phyloP scores from a whole-genome alignment of 768 basidiomycete genomes.

The Baorangia bicolor region DNA sequence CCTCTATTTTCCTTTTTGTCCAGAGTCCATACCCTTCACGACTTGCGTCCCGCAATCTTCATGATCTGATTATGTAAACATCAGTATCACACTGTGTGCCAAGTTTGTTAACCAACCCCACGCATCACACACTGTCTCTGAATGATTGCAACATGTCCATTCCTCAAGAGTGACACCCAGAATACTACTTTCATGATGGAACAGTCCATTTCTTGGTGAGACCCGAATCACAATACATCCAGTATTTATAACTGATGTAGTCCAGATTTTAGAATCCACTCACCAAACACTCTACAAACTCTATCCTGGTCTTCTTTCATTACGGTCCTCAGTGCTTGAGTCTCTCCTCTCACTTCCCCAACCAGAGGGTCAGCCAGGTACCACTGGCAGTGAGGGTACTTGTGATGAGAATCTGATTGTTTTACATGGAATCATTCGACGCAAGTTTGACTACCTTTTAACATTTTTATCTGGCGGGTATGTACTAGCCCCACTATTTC shows the following conservation, averaged over 20 bases:
- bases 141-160: too few relatives aligned
- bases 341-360: neutral
- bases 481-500: too few relatives aligned
- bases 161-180: neutral
- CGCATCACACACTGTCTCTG: too few relatives aligned
- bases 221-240: too few relatives aligned
- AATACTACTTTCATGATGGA: constrained; percentile 8
- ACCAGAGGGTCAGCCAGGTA: neutral
- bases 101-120: too few relatives aligned
- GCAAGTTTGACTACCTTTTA: constrained; percentile 1
- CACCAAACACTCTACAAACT: neutral
- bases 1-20: too few relatives aligned
- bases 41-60: too few relatives aligned
- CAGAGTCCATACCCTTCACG: too few relatives aligned
- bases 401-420: constrained; percentile 7
- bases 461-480: too few relatives aligned
- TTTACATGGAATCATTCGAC: neutral
- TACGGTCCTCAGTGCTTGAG: neutral
- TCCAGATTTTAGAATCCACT: neutral
- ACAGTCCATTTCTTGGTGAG: neutral
- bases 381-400: neutral
- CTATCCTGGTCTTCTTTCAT: neutral
- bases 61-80: too few relatives aligned
- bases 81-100: too few relatives aligned
- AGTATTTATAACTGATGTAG: too few relatives aligned